phyloP scores from a whole-genome alignment of 345 rosid species.

The Odontarrhena argentea region DNA sequence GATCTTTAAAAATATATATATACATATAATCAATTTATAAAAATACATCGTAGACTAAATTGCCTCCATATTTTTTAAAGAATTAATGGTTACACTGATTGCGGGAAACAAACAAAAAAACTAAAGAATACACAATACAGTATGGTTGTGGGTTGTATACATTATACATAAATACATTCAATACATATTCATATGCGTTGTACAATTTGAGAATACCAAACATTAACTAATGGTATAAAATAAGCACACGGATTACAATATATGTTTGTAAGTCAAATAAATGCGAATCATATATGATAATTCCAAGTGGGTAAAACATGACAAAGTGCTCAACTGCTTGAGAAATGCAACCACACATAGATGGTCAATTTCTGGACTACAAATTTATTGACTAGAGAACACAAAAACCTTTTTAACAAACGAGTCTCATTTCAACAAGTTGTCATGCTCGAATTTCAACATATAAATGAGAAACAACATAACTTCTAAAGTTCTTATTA shows the following conservation, averaged over 20 bases:
- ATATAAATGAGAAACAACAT: not conserved
- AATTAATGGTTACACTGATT: not conserved
- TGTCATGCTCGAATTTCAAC: not conserved
- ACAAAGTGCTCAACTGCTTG: conserved; percentile 9
- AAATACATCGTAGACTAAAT: not conserved
- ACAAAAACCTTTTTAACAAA: not conserved
- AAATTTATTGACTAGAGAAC: not conserved
- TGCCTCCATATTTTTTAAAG: not conserved
- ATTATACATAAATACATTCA: conserved; percentile 6
- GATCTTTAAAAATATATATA: no score
- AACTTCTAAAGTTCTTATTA: not conserved
- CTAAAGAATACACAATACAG: no score
- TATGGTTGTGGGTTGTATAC: conserved; percentile 17
- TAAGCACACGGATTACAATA: conserved; percentile 30
- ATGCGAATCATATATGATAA: not conserved
- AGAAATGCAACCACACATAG: conserved; percentile 2
- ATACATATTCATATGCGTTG: no score
- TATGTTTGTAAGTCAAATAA: conserved; percentile 2
- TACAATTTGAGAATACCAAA: not conserved
- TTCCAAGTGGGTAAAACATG: conserved; percentile 19
- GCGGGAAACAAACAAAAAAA: not conserved
- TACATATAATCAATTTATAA: no score
- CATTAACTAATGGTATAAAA: not conserved
- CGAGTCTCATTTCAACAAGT: not conserved
- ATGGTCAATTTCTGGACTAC: not conserved